These are phyloP conservation scores for Metschnikowia bowlesiae DNA, from an alignment of 805 yeast species.

Conservation along the genomic window DNA sequence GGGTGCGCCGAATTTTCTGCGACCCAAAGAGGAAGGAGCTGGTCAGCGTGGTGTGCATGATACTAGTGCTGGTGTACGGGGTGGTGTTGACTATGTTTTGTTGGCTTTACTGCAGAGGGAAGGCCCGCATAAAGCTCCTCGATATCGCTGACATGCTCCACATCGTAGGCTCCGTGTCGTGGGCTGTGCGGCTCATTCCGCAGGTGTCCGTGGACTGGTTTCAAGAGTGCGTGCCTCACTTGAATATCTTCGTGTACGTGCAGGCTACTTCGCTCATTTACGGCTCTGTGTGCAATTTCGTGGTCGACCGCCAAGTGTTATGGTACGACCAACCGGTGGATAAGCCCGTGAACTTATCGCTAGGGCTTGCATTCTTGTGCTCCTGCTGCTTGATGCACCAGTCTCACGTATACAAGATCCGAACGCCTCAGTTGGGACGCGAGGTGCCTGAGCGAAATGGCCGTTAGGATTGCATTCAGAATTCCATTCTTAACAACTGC, in stretches of 20 bases:
- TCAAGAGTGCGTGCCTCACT: slow-evolving; percentile 5
- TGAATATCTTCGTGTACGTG: slow-evolving; percentile 2
- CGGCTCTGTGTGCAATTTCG: background rate
- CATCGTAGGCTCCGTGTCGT: slow-evolving; percentile 8
- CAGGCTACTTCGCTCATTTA: background rate
- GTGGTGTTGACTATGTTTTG: background rate
- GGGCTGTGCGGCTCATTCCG: slow-evolving; percentile 12
- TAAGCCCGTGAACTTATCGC: slow-evolving; percentile 6
- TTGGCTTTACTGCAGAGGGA: slow-evolving; percentile 2
- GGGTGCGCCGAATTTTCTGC: slow-evolving; percentile 1
- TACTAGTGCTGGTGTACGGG: slow-evolving; percentile 2
- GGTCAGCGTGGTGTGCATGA: slow-evolving; percentile 12
- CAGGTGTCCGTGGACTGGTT: slow-evolving; percentile 17
- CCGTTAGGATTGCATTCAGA: too few species aligned
- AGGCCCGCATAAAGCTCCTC: slow-evolving; percentile 12
- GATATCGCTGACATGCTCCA: slow-evolving; percentile 15
- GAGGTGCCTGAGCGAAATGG: background rate
- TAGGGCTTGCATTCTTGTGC: slow-evolving; percentile 1
- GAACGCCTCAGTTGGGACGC: background rate
- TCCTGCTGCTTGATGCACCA: slow-evolving; percentile 6
- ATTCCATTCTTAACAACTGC: too few species aligned
- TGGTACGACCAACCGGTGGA: slow-evolving; percentile 11
- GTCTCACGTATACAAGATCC: slow-evolving; percentile 3
- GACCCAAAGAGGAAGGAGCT: slow-evolving; percentile 6
- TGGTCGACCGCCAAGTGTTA: background rate